Evolutionary conservation across 129 eudicot genomes (phyloP).

Genomic region (Gnaphalium uliginosum): DNA sequence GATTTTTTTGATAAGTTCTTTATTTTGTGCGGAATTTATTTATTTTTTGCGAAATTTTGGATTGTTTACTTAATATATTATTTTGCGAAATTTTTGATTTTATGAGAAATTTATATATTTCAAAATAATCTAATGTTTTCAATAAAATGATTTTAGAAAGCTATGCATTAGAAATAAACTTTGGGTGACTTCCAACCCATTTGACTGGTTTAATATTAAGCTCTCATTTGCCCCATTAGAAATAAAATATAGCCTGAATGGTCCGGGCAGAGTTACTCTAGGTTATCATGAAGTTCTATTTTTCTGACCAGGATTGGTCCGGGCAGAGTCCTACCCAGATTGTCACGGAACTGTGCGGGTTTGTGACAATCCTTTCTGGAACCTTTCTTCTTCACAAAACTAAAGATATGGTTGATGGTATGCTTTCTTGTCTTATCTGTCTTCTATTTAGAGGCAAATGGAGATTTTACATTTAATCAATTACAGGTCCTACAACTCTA

Average conservation of each 20-base stretch:
- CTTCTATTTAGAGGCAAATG: neutral
- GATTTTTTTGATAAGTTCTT: no score
- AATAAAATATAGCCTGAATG: neutral
- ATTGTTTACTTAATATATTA: no score
- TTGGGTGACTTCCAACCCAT: no score
- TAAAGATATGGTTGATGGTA: slow-evolving; percentile 94
- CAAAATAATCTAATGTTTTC: no score
- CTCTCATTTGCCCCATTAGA: neutral
- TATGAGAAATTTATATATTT: no score
- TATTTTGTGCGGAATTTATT: no score
- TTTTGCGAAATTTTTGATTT: no score
- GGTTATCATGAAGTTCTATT: neutral
- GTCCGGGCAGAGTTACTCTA: neutral
- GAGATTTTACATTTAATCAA: slow-evolving; percentile 9
- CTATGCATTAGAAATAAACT: no score
- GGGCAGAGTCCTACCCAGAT: slow-evolving; percentile 85
- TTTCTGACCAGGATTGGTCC: slow-evolving; percentile 80
- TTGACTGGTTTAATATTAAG: neutral
- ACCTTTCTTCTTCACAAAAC: slow-evolving; percentile 97
- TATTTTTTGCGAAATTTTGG: no score
- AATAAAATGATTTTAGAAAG: no score
- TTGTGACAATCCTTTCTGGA: slow-evolving; percentile 94
- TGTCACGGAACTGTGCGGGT: slow-evolving; percentile 92
- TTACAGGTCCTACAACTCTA: slow-evolving; percentile 43
- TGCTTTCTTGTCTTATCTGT: neutral